Evolutionary conservation across 352 stramenopile genomes (phyloP), one percentile per base, ranked within the genome.

Genomic region (Pythium volutum): DNA sequence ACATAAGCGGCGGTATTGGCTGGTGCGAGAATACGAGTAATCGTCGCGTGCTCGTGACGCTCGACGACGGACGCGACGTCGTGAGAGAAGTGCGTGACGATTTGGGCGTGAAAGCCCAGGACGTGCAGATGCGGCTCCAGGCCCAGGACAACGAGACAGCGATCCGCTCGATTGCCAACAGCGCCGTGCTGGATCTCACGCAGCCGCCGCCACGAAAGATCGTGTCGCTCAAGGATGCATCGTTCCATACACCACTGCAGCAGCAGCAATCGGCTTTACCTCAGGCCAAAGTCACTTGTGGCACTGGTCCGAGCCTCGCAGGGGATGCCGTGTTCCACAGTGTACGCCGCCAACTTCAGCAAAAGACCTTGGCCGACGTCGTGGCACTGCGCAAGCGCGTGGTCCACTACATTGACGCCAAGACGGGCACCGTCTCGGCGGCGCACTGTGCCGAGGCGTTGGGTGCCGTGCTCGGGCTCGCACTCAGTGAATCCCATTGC

Each of bases 1-100:
- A 89, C 51, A 74, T 93, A 29, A 77, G 69, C 3, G 73, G 79
- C 23, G 87, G 79, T 16, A 22, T 71, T 11, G 77, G 79, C 25
- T 76, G 67, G 70, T 67, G 65, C 41, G 79, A 66, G 31, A 94
- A 94, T 69, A 78, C 76, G 3, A 62, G 57, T 2, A 93, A 89
- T 38, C 71, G 71, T 5, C 65, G 84, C 2, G 66, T 93, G n/a
- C 70, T 93, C 6, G 81, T 94, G 23, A 89, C 76, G 14, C 60
- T 71, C 18, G 71, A 56, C 1, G 81, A 93, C 43, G 81, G 80
- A n/a, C 55, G 55, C 1, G 34, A 80, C 39, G 79, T 55, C 14
- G 73, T 91, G n/a, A 51, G 76, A 23, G 75, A 84, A 27, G 70
- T 82, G 2, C 56, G 69, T 12, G 77, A 87, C 39, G 77, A 86